Base-by-base conservation (phyloP, 805 yeast genomes). In the Ogataea neopini region DNA sequence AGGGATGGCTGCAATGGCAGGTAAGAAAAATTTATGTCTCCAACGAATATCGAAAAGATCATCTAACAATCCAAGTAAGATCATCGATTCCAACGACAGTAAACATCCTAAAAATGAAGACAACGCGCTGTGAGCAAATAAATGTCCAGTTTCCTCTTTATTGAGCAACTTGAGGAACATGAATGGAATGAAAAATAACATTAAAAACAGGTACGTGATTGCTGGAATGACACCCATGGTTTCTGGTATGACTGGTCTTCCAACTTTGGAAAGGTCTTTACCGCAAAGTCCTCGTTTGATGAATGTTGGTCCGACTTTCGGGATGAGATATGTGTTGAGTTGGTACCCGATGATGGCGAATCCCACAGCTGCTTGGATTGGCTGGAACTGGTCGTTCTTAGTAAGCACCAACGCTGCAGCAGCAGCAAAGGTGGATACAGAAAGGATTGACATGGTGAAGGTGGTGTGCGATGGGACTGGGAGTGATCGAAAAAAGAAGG, bases 11-110 rank as follows among this genome's bases (percentile, higher is more conserved):
- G 97, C 97, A 45, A 94, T 81, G 0, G 96, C 96, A 0, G 99
- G 99, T 55, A 94, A 64, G 60, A 94, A 89, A 70, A 94, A 89
- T 73, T 94, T 94, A 71, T 94, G 96, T 62, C 99, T 77, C 99
- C 99, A 94, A 57, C 96, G 78, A 53, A 94, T 82, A 67, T 94
- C 99, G 62, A 94, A 94, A 58, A 94, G 74, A 70, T 94, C 99
- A 67, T 94, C 99, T 40, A 95, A 86, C 25, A 94, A 75, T 0
- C 99, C 99, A 37, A 94, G 72, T 36, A 94, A 70, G 13, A 90
- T 76, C 64, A 94, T 91, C 54, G 89, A 80, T 67, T 89, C 89
- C 40, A 94, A 68, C 51, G 96, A 88, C 50, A 94, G 69, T 8
- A 92, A 73, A 4, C 95, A 95, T 58, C 96, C 83, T 54, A 94